Conservation (phyloP, 768 basidiomycete species). For the Collybia sp. region DNA sequence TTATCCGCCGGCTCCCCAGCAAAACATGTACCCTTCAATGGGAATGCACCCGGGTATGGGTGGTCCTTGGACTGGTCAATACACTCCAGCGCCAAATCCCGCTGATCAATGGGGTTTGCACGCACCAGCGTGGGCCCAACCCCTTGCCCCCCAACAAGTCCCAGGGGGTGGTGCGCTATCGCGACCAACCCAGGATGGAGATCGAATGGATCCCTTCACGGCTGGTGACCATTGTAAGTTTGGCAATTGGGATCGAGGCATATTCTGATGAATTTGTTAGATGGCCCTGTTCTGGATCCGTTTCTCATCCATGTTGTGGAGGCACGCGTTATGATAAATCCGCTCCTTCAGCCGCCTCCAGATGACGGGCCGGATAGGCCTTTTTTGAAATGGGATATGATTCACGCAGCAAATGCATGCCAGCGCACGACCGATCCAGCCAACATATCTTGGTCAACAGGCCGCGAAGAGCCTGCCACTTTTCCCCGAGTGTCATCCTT, state of each 20-base stretch:
- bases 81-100: too few species aligned
- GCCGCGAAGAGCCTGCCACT: conserved; percentile 62
- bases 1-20: too few species aligned
- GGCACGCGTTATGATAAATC: conserved; percentile 51
- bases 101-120: background rate
- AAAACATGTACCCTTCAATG: too few species aligned
- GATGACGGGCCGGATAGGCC: conserved; percentile 35
- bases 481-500: conserved; percentile 53
- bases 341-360: conserved; percentile 46
- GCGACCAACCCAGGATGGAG: conserved; percentile 4
- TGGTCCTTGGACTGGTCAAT: too few species aligned
- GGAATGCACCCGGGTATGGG: too few species aligned
- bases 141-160: background rate
- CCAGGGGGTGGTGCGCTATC: conserved; percentile 1
- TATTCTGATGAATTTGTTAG: conserved; percentile 22
- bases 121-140: conserved; percentile 1
- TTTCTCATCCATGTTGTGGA: conserved; percentile 47
- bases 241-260: background rate
- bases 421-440: conserved; percentile 57
- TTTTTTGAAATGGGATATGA: conserved; percentile 72
- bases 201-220: conserved; percentile 12
- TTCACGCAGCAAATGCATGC: conserved; percentile 55
- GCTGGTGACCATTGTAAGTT: conserved; percentile 14
- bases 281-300: conserved; percentile 69
- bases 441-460: conserved; percentile 61